These are phyloP conservation scores for Farysia itapuensis DNA, from an alignment of 1,284 basidiomycete species.

Conservation along the genomic window DNA sequence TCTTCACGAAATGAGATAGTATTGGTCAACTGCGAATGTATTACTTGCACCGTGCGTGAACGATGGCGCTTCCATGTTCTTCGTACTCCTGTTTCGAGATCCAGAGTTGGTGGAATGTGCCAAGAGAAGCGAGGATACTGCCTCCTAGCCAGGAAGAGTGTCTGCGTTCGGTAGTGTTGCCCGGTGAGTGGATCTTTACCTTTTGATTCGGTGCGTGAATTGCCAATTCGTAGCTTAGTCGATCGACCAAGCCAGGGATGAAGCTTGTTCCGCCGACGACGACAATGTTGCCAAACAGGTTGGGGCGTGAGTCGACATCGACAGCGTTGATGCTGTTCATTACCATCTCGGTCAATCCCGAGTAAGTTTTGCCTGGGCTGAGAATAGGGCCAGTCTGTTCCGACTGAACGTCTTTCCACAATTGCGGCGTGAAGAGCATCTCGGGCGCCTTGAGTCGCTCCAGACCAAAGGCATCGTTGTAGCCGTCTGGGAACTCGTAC, in stretches of 20 bases:
- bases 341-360: slow-evolving; percentile 65
- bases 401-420: slow-evolving; percentile 62
- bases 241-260: slow-evolving; percentile 81
- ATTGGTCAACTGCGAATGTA: too few species aligned
- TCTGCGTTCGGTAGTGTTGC: slow-evolving; percentile 55
- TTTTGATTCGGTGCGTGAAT: slow-evolving; percentile 71
- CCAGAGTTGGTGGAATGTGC: slow-evolving; percentile 60
- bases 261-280: slow-evolving; percentile 88
- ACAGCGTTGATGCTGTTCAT: slow-evolving; percentile 77
- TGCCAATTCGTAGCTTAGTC: slow-evolving; percentile 77
- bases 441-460: slow-evolving; percentile 86
- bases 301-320: slow-evolving; percentile 87
- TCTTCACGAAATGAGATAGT: too few species aligned
- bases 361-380: slow-evolving; percentile 15
- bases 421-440: slow-evolving; percentile 80
- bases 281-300: slow-evolving; percentile 88
- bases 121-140: slow-evolving; percentile 53
- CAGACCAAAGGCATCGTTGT: slow-evolving; percentile 78
- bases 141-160: slow-evolving; percentile 58
- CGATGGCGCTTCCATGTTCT: slow-evolving; percentile 55
- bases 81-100: slow-evolving; percentile 58
- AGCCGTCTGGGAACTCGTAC: slow-evolving; percentile 97
- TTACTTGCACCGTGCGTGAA: slow-evolving; percentile 56
- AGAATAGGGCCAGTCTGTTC: slow-evolving; percentile 11
- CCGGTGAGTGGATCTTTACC: slow-evolving; percentile 57